Evolutionary conservation across 2,329 filamentous ascomycete genomes (phyloP).

Genomic region (Trichoderma sp.): DNA sequence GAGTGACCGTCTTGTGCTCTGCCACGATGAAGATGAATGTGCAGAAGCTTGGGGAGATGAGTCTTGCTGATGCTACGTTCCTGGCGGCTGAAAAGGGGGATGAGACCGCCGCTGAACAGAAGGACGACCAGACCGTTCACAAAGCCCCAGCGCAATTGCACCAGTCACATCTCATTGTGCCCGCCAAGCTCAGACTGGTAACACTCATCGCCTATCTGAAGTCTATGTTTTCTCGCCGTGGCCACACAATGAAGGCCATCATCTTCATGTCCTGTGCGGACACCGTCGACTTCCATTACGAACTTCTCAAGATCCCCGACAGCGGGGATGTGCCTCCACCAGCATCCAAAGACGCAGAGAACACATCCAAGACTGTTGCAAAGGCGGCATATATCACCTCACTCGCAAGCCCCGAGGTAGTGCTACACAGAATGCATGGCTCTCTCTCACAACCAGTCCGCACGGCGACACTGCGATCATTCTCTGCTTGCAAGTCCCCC

Average conservation of each 20-base stretch:
- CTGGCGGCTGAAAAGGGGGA: constrained; percentile 68
- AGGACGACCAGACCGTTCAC: constrained; percentile 62
- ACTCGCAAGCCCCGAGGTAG: constrained; percentile 70
- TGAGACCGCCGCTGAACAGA: constrained; percentile 50
- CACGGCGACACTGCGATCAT: constrained; percentile 81
- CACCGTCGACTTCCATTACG: constrained; percentile 95
- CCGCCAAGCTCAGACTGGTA: constrained; percentile 87
- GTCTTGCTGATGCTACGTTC: constrained; percentile 87
- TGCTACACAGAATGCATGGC: constrained; percentile 85
- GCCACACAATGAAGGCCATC: constrained; percentile 94
- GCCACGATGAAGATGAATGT: constrained; percentile 99
- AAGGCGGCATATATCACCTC: constrained; percentile 73
- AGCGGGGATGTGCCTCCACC: constrained; percentile 36
- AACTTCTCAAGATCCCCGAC: constrained; percentile 63
- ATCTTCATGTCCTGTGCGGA: constrained; percentile 97
- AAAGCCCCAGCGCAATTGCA: constrained; percentile 86
- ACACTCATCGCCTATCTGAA: constrained; percentile 83
- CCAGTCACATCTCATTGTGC: constrained; percentile 84
- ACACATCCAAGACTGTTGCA: constrained; percentile 63
- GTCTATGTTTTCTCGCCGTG: constrained; percentile 82
- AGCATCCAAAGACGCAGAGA: constrained; percentile 40
- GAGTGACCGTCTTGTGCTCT: constrained; percentile 89
- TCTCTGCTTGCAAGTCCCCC: constrained; percentile 71
- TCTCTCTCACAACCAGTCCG: constrained; percentile 86
- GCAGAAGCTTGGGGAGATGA: constrained; percentile 90